Base-by-base conservation (phyloP, 192 early-diverging fungal genomes). In the Cladochytrium replicatum region DNA sequence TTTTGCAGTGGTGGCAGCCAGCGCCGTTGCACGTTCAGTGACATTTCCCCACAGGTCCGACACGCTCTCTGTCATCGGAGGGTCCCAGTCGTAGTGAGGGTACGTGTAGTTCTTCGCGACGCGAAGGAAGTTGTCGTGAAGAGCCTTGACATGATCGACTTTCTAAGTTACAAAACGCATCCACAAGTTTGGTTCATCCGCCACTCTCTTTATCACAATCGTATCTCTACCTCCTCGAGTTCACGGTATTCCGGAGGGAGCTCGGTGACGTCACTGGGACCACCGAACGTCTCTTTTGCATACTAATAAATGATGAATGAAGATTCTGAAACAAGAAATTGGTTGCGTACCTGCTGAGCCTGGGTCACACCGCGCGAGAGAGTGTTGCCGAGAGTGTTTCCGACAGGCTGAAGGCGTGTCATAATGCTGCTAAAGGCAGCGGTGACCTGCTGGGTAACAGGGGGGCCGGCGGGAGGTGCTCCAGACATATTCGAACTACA, bases 221-320 rank as follows among this genome's bases (percentile, higher is more conserved):
- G 7, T 24, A 27, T 29, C 42, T 51, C 47, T 71, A 87, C 88
- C 74, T 76, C 77, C 57, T 97, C 95, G 38, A 99, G 72, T 44
- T 85, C 80, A 46, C 88, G 71, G 66, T 97, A 99, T 55, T 99
- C 93, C 46, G 74, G 74, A 29, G 95, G 95, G 24, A 99, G 81
- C 48, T 89, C 87, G 26, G 95, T 99, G 25, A 91, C 74, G 47
- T 93, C 88, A 19, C 77, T 75, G 8, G 72, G 72, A 47, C 66
- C 84, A 28, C 85, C 87, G 44, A 94, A 69, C 60, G 81, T 81
- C 59, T 99, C 95, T 50, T 82, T 79, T 21, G 93, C 92, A 71
- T 84, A 85, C 88, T 96, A n/a, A n/a, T n/a, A n/a, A n/a, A n/a
- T n/a, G n/a, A n/a, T n/a, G n/a, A n/a, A n/a, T n/a, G n/a, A n/a